Evolutionary conservation across 495 filamentous ascomycete species (phyloP).

Genomic region (Trichoderma virens): DNA sequence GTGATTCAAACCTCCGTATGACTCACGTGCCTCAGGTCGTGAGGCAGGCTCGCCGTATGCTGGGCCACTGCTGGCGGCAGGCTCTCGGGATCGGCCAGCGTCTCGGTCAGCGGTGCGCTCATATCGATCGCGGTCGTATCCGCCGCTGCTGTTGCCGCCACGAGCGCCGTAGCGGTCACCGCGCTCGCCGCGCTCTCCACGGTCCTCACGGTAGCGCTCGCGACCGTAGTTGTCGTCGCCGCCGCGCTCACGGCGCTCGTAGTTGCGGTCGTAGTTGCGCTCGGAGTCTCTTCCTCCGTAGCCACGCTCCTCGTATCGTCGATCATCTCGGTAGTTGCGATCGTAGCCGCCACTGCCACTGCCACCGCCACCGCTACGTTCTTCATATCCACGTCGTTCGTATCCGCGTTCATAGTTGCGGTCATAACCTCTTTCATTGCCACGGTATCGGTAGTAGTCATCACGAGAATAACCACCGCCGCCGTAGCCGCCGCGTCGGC

Average conservation of each 20-base stretch:
- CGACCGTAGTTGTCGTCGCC: conserved; percentile 42
- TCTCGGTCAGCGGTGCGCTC: conserved; percentile 43
- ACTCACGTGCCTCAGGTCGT: conserved; percentile 54
- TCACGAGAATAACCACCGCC: conserved; percentile 47
- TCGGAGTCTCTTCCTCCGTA: conserved; percentile 28
- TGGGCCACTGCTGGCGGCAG: conserved; percentile 34
- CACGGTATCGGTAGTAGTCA: conserved; percentile 40
- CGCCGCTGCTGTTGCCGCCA: conserved; percentile 35
- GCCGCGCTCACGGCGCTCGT: conserved; percentile 49
- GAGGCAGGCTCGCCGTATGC: conserved; percentile 52
- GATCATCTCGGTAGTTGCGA: conserved; percentile 40
- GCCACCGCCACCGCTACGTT: conserved; percentile 43
- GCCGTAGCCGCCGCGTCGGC: conserved; percentile 43
- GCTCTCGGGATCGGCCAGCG: conserved; percentile 39
- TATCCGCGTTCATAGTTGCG: conserved; percentile 42
- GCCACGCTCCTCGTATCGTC: conserved; percentile 38
- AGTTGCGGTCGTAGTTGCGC: conserved; percentile 55
- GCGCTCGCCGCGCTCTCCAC: conserved; percentile 32
- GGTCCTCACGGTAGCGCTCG: conserved; percentile 38
- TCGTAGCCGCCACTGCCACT: conserved; percentile 41
- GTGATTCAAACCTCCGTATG: conserved; percentile 40
- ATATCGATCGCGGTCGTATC: conserved; percentile 48
- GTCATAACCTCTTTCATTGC: conserved; percentile 46
- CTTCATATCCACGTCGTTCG: conserved; percentile 46
- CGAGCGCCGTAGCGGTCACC: conserved; percentile 43